Evolutionary conservation across 352 stramenopile species (phyloP).

Genomic region (Globisporangium paroecandrum): DNA sequence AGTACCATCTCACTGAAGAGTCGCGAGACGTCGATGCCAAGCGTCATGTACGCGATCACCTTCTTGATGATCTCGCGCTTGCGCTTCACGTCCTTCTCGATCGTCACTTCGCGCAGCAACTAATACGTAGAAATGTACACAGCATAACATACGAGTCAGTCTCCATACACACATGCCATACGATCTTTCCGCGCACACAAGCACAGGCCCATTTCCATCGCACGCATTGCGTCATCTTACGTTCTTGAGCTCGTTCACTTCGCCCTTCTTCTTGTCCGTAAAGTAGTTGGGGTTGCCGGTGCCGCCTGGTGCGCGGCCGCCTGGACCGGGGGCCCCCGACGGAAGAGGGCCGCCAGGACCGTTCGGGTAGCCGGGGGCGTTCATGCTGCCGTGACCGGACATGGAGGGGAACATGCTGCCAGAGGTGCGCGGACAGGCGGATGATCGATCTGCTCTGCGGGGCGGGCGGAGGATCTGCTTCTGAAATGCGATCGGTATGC

Average conservation of each 20-base stretch:
- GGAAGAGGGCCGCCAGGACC: conserved; percentile 11
- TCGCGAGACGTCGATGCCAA: conserved; percentile 98
- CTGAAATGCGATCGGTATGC: not conserved
- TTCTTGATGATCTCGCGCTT: conserved; percentile 99
- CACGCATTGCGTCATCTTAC: conserved; percentile 32
- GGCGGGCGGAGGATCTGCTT: conserved; percentile 3
- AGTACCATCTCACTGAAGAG: conserved; percentile 99
- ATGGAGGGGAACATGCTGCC: conserved; percentile 45
- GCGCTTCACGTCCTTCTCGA: conserved; percentile 96
- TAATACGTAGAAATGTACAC: not conserved
- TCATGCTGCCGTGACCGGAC: conserved; percentile 17
- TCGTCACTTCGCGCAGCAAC: conserved; percentile 90
- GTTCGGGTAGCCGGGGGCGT: conserved; percentile 15
- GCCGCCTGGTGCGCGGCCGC: conserved; percentile 23
- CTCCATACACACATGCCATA: not conserved
- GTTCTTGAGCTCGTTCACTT: conserved; percentile 95
- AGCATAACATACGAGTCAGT: not conserved
- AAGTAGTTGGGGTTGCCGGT: conserved; percentile 74
- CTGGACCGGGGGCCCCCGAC: conserved; percentile 9
- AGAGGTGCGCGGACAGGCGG: not conserved
- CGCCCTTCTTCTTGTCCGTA: conserved; percentile 92
- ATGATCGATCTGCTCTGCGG: not conserved
- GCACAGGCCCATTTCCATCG: not conserved
- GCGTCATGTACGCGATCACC: conserved; percentile 99
- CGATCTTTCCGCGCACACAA: conserved; percentile 47